These are phyloP conservation scores for Blastocystis hominis DNA, from an alignment of 352 stramenopile species.

Conservation along the genomic window DNA sequence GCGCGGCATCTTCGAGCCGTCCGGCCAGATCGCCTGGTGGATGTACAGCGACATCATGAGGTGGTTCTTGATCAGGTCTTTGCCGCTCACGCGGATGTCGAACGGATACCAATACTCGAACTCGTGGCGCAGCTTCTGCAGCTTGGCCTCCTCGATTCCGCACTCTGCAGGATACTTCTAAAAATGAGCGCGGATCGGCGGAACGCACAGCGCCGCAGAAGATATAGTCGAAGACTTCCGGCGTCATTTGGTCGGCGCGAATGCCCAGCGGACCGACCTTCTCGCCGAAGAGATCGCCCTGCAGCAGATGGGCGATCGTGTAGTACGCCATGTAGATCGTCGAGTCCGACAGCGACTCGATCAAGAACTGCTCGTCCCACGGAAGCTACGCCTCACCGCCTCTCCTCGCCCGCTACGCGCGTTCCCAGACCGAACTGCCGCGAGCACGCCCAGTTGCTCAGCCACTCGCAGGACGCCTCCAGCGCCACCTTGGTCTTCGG, in stretches of 20 bases:
- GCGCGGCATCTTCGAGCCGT: slow-evolving; percentile 88
- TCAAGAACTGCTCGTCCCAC: slow-evolving; percentile 95
- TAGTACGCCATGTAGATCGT: slow-evolving; percentile 99
- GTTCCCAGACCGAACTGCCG: slow-evolving; percentile 90
- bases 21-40: slow-evolving; percentile 95
- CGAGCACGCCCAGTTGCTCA: slow-evolving; percentile 98
- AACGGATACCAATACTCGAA: slow-evolving; percentile 99
- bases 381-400: slow-evolving; percentile 74
- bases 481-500: slow-evolving; percentile 66
- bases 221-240: slow-evolving; percentile 97
- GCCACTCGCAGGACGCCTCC: slow-evolving; percentile 91
- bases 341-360: slow-evolving; percentile 96
- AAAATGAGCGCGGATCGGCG: slow-evolving; percentile 30
- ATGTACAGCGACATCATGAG: slow-evolving; percentile 99
- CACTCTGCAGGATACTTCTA: slow-evolving; percentile 11
- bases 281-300: slow-evolving; percentile 72
- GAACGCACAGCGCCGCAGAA: slow-evolving; percentile 79
- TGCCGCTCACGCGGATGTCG: slow-evolving; percentile 89
- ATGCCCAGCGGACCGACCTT: slow-evolving; percentile 64
- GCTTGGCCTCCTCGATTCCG: slow-evolving; percentile 65
- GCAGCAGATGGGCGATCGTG: slow-evolving; percentile 93
- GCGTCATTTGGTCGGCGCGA: slow-evolving; percentile 72
- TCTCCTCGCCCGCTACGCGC: slow-evolving; percentile 47
- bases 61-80: slow-evolving; percentile 93
- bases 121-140: slow-evolving; percentile 84